phyloP scores from a whole-genome alignment of 2,329 filamentous ascomycete genomes.

The Colletotrichum lupini region DNA sequence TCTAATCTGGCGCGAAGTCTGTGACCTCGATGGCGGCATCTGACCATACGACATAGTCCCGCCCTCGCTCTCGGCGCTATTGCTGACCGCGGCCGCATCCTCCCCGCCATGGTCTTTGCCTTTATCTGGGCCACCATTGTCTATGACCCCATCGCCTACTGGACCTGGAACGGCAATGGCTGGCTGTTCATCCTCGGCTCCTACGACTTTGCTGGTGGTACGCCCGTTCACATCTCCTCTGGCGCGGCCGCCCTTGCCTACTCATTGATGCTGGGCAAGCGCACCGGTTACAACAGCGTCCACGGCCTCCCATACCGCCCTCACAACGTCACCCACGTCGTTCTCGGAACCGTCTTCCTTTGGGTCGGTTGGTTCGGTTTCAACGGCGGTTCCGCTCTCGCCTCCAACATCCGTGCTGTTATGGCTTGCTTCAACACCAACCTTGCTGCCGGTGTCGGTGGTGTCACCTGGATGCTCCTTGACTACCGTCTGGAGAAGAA shows the following conservation, averaged over 20 bases:
- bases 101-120: slow-evolving; percentile 73
- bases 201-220: slow-evolving; percentile 80
- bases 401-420: slow-evolving; percentile 85
- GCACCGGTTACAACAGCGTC: slow-evolving; percentile 69
- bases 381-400: slow-evolving; percentile 86
- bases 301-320: slow-evolving; percentile 74
- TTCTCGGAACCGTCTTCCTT: slow-evolving; percentile 79
- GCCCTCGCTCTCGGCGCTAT: slow-evolving; percentile 70
- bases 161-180: slow-evolving; percentile 81
- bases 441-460: slow-evolving; percentile 83
- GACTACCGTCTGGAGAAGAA: slow-evolving; percentile 93
- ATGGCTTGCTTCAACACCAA: slow-evolving; percentile 93
- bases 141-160: slow-evolving; percentile 80
- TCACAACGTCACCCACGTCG: slow-evolving; percentile 80
- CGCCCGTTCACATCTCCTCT: slow-evolving; percentile 80
- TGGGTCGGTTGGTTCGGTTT: slow-evolving; percentile 99
- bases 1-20: not conserved
- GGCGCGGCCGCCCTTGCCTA: slow-evolving; percentile 79
- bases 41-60: slow-evolving; percentile 49
- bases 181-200: slow-evolving; percentile 77
- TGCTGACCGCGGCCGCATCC: slow-evolving; percentile 70
- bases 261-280: slow-evolving; percentile 78
- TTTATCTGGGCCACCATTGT: slow-evolving; percentile 79
- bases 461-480: slow-evolving; percentile 84
- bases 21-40: not conserved